Evolutionary conservation across 345 rosid genomes (phyloP).

Genomic region (Euphorbia lathyris): DNA sequence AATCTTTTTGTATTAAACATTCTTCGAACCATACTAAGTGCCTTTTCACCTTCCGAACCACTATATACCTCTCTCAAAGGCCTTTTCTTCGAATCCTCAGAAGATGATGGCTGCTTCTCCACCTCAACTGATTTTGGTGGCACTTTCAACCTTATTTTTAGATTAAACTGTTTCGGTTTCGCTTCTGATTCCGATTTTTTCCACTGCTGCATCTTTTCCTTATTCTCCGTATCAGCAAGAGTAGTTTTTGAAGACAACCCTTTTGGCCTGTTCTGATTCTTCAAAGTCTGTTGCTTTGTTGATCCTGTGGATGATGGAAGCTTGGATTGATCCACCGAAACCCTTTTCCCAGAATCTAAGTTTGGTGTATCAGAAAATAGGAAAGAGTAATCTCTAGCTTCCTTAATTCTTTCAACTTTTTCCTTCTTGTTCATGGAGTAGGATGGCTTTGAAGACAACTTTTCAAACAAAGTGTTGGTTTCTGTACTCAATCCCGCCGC

Average conservation of each 20-base stretch:
- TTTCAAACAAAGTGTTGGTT: conserved; percentile 68
- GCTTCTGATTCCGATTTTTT: conserved; percentile 42
- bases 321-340: conserved; percentile 19
- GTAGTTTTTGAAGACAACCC: conserved; percentile 36
- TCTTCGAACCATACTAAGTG: conserved; percentile 46
- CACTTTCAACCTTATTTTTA: too few relatives aligned
- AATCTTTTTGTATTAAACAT: conserved; percentile 46
- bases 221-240: conserved; percentile 33
- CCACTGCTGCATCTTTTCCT: conserved; percentile 25
- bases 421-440: conserved; percentile 17
- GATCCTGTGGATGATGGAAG: too few relatives aligned
- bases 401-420: conserved; percentile 58
- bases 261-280: conserved; percentile 39
- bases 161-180: too few relatives aligned
- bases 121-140: too few relatives aligned
- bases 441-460: too few relatives aligned
- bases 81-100: too few relatives aligned
- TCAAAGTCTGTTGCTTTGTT: too few relatives aligned
- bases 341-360: not conserved
- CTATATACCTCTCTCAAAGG: conserved; percentile 38
- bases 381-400: conserved; percentile 79
- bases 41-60: conserved; percentile 37
- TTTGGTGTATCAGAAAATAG: conserved; percentile 56
- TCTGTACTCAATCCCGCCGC: conserved; percentile 74
- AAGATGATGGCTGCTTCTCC: too few relatives aligned